These are phyloP conservation scores for Avena insularis DNA, from an alignment of 176 grass and related monocot genomes.

Conservation along the genomic window DNA sequence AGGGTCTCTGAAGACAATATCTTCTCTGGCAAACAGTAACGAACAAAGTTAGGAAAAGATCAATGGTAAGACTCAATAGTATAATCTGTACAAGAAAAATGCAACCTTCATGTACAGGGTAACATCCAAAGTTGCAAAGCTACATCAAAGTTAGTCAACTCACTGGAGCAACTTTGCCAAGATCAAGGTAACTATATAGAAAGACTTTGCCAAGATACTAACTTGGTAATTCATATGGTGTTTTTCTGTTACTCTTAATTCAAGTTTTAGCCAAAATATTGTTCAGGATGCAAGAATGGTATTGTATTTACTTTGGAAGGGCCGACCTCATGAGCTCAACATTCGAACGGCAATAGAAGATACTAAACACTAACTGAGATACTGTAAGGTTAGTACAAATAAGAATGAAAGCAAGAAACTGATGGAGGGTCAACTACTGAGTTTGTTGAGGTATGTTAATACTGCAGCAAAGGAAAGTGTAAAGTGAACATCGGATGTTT, in stretches of 20 bases:
- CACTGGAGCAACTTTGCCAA: conserved; percentile 21
- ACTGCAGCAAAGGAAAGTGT: not conserved
- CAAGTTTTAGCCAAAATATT: conserved; percentile 2
- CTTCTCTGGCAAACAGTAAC: conserved; percentile 72
- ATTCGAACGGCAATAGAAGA: not conserved
- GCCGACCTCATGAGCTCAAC: not conserved
- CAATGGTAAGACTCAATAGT: not conserved
- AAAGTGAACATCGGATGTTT: not conserved
- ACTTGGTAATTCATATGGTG: not conserved
- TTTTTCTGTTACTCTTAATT: not conserved
- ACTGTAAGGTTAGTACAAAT: not conserved
- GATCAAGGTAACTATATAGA: not conserved
- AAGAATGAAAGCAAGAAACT: conserved; percentile 24
- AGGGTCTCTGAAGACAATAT: conserved; percentile 93
- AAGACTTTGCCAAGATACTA: not conserved
- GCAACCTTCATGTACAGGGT: not conserved
- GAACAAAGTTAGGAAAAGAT: conserved; percentile 35
- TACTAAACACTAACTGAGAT: conserved; percentile 1
- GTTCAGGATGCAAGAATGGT: not conserved
- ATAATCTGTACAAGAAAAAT: conserved; percentile 27
- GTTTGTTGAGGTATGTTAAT: not conserved
- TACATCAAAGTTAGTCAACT: conserved; percentile 16
- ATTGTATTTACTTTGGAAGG: not conserved
- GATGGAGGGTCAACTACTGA: not conserved
- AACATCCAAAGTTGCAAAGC: conserved; percentile 3